Base-by-base conservation (phyloP, 352 stramenopile species). In the Phytopythium oedochilum region DNA sequence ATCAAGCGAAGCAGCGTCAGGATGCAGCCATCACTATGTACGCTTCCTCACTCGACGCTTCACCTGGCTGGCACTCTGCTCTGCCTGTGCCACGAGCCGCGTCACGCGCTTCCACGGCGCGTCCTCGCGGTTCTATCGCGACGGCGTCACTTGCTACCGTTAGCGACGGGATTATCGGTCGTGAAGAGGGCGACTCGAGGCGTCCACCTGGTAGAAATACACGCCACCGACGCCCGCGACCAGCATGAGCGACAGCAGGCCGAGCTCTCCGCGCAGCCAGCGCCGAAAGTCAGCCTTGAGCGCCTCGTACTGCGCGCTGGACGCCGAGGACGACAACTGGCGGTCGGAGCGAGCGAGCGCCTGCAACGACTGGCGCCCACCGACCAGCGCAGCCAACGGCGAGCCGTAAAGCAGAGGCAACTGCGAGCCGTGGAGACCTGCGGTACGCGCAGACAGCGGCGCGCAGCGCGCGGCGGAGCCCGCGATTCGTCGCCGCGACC, bases 241-340 rank as follows among this genome's bases (percentile, higher is more conserved):
- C 40, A 84, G 51, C 59, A 93, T 65, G 2, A 65, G 55, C 11
- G 60, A 49, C 23, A 93, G 52, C 28, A 93, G 25, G 34, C 56
- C 51, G 15, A 70, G 60, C 52, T 93, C 83, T 29, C 75, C 72
- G 26, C 70, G 60, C 28, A 85, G 26, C 77, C 81, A 89, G 25
- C 64, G 75, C 25, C 67, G 69, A 43, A 93, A 93, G 29, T 93
- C 77, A 8, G 46, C 51, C 67, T 85, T 87, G 3, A 92, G 56
- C 6, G 67, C 48, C 55, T 83, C 79, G 32, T 89, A 66, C 0
- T 56, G 52, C 7, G 39, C 40, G 5, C 52, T 61, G 10, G 63
- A 45, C 23, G 43, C 11, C 32, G 7, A 17, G 32, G 32, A n/a
- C 5, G 44, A 51, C 20, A 51, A 32, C 40, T 5, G 9, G 40